Evolutionary conservation across 352 stramenopile genomes (phyloP), one percentile per base, ranked within the genome.

Genomic region (Pythium grandisporangium): DNA sequence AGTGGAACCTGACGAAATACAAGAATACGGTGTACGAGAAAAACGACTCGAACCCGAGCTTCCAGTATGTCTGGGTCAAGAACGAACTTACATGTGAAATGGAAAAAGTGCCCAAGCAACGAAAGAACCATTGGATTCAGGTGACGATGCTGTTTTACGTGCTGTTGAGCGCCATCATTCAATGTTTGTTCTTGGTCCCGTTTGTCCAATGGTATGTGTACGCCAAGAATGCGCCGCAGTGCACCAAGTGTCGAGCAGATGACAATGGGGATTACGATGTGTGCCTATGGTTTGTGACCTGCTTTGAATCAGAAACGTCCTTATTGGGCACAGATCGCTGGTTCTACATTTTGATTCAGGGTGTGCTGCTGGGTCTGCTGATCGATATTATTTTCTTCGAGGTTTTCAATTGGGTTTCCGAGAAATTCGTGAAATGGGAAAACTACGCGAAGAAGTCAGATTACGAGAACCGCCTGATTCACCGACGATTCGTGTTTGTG

Each of bases 181-280:
- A 93, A 55, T 89, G 77, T 21, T 37, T 93, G 13, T 93, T 67
- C 48, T 65, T 90, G 22, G 61, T 93, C 38, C 80, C 80, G 34
- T 93, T 93, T 34, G 90, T 93, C 32, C 80, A 93, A 55, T 93
- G 80, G 80, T 93, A 93, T 37, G 77, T 93, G 25, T 91, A 89
- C 43, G 77, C 80, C 32, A 93, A 93, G 58, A 90, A 90, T 23
- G 80, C 77, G 4, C 71, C 78, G 0, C 71, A 69, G 24, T 93
- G 80, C 37, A 51, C 66, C 27, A 61, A 62, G 10, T 93, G 80
- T 47, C 66, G 74, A 21, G 62, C 46, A 10, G 53, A 67, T 34
- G 61, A 62, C 3, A 41, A 41, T 5, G 53, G 54, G 6, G 55
- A 61, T 10, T 91, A 91, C 42, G 40, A 61, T 7, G n/a, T n/a